Evolutionary conservation across 2,329 filamentous ascomycete genomes (phyloP).

Genomic region (Fusarium secorum): DNA sequence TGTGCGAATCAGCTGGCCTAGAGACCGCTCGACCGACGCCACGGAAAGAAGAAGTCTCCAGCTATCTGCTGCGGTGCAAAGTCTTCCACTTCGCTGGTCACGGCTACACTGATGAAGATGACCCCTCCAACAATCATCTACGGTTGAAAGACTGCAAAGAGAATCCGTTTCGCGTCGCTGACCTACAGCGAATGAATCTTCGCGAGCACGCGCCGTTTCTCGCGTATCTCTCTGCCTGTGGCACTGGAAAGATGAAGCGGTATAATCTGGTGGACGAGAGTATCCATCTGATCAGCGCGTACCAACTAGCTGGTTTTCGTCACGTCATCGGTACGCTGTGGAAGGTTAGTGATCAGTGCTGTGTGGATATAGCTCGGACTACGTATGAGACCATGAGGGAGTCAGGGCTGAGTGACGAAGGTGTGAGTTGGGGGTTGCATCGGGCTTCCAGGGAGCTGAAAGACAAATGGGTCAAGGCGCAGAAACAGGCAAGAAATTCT

Average conservation of each 20-base stretch:
- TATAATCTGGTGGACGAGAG: not conserved
- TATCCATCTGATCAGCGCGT: not conserved
- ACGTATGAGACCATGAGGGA: not conserved
- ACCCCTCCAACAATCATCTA: not conserved
- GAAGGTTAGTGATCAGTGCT: not conserved
- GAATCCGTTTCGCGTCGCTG: accelerated
- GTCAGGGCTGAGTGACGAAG: accelerated
- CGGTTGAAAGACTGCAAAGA: accelerated
- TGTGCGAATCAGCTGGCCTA: accelerated
- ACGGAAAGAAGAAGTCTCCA: accelerated
- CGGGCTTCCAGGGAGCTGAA: accelerated
- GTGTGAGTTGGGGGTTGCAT: accelerated
- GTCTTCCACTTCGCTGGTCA: not conserved
- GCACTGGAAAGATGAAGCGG: not conserved
- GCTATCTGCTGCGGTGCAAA: accelerated
- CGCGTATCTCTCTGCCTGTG: not conserved
- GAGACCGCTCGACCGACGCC: accelerated
- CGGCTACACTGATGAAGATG: accelerated
- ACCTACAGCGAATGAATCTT: accelerated
- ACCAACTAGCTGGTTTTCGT: accelerated
- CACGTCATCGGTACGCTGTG: not conserved
- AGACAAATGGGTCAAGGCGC: not conserved
- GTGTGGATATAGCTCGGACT: not conserved
- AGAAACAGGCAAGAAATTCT: accelerated
- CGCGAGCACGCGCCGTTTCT: accelerated